phyloP scores from a whole-genome alignment of 2,329 filamentous ascomycete genomes.

The Phoma herbarum region DNA sequence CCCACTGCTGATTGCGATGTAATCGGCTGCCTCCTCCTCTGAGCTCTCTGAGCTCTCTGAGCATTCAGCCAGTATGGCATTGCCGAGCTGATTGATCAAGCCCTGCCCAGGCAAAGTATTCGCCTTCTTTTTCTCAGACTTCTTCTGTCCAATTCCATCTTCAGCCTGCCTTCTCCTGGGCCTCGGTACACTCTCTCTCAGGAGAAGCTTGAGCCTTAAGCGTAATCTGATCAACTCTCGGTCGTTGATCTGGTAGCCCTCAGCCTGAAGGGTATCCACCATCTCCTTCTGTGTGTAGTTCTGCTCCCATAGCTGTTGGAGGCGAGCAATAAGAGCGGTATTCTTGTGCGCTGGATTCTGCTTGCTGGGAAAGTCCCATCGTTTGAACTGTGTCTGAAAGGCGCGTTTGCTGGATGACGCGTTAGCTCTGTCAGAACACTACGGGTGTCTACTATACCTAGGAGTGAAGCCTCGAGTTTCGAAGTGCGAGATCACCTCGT shows the following conservation, averaged over 20 bases:
- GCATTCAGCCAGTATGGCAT: constrained; percentile 39
- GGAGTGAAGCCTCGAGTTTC: constrained; percentile 72
- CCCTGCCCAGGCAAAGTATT: constrained; percentile 28
- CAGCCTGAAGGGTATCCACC: constrained; percentile 72
- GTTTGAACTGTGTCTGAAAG: constrained; percentile 78
- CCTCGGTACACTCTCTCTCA: constrained; percentile 62
- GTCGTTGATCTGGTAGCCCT: constrained; percentile 77
- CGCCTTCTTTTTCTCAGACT: constrained; percentile 24
- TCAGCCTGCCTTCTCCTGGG: constrained; percentile 59
- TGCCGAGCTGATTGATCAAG: constrained; percentile 40
- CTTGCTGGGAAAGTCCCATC: constrained; percentile 81
- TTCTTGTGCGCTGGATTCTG: constrained; percentile 77
- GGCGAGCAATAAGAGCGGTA: constrained; percentile 69
- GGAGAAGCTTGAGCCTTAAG: constrained; percentile 71
- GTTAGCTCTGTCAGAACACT: constrained; percentile 2
- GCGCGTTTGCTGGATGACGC: constrained; percentile 70
- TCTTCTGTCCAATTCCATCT: constrained; percentile 22
- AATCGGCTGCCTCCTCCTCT: constrained; percentile 19
- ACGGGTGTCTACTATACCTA: constrained; percentile 60
- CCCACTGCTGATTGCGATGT: constrained; percentile 5
- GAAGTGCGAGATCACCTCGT: constrained; percentile 76
- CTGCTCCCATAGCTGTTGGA: constrained; percentile 79
- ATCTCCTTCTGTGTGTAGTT: constrained; percentile 79
- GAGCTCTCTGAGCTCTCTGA: constrained; percentile 29
- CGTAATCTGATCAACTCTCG: constrained; percentile 76